phyloP scores from a whole-genome alignment of 345 rosid species.

The Mallotus nudiflorus region DNA sequence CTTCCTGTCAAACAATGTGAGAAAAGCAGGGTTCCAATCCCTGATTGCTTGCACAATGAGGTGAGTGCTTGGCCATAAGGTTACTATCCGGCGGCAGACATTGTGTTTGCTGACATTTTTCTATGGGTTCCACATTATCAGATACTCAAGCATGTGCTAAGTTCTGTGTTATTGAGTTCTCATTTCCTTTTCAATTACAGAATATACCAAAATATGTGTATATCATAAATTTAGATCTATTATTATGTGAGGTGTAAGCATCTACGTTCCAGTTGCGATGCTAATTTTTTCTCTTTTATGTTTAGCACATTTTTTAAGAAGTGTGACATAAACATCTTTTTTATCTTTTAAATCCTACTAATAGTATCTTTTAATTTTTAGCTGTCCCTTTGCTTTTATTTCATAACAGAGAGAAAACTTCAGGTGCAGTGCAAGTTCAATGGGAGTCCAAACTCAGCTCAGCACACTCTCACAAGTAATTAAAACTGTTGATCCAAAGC shows the following conservation, averaged over 20 bases:
- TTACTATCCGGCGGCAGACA: too few relatives aligned
- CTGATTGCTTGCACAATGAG: neutral
- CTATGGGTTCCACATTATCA: too few relatives aligned
- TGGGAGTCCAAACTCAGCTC: constrained; percentile 93
- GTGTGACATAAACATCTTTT: neutral
- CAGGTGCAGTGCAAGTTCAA: constrained; percentile 62
- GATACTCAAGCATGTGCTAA: neutral
- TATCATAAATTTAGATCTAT: neutral
- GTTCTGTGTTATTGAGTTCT: neutral
- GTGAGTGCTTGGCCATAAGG: neutral
- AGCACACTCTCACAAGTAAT: constrained; percentile 79
- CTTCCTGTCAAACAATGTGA: neutral
- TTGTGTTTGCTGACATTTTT: too few relatives aligned
- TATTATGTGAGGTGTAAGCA: neutral
- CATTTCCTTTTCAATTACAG: neutral
- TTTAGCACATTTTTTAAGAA: neutral
- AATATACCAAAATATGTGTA: neutral
- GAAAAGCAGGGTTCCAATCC: neutral
- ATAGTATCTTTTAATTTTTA: constrained; percentile 13
- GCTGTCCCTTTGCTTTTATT: constrained; percentile 14
- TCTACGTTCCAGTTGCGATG: neutral
- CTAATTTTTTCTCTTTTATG: neutral
- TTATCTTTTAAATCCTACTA: neutral
- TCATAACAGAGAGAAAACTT: constrained; percentile 82
- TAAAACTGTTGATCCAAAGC: constrained; percentile 82